phyloP scores from a whole-genome alignment of 1,284 basidiomycete species.

The Agaricales sp. region DNA sequence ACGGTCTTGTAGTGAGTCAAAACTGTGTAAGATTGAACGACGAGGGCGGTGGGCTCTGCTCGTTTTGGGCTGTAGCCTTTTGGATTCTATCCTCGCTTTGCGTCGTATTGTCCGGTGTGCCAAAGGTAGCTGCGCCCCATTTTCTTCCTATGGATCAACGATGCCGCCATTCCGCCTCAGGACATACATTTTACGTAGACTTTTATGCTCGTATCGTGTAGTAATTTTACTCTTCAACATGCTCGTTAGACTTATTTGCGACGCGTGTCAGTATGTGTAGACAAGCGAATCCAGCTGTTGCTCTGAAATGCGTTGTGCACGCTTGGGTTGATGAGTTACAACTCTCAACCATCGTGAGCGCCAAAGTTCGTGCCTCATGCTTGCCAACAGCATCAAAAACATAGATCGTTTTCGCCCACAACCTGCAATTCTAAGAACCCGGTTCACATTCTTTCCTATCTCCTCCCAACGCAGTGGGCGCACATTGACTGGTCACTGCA shows the following conservation, averaged over 20 bases:
- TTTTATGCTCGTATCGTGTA: neutral
- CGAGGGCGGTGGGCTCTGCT: neutral
- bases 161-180: neutral
- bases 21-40: neutral
- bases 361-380: constrained; percentile 1
- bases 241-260: neutral
- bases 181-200: neutral
- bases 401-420: constrained; percentile 1
- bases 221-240: neutral
- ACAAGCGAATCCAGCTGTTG: no score
- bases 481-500: neutral
- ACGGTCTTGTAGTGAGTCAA: constrained; percentile 1
- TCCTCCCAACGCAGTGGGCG: neutral
- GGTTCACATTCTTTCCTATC: neutral
- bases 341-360: no score
- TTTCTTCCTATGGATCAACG: neutral
- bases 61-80: neutral
- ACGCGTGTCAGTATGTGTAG: neutral
- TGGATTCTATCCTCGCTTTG: neutral
- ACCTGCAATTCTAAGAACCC: neutral
- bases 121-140: neutral
- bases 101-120: neutral
- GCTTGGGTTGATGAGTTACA: no score
- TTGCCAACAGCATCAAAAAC: neutral
- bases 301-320: neutral